Evolutionary conservation across 78 protist genomes (phyloP), one percentile per base, ranked within the genome.

Genomic region (Reticulomyxa filosa): DNA sequence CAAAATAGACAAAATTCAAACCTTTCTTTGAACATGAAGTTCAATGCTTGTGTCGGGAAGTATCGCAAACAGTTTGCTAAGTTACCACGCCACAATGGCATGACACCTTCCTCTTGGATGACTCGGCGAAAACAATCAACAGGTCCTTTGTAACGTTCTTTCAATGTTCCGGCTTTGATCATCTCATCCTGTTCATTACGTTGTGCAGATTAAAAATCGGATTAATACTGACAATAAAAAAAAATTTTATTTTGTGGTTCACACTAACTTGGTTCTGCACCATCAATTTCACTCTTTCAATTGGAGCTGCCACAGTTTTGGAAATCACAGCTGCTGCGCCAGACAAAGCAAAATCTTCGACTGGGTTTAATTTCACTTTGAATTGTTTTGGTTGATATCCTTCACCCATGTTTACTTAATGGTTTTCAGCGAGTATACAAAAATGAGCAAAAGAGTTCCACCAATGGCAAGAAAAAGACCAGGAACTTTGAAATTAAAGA

Each of bases 11-110:
- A 59, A 10, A 7, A 34, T 38, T 38, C 30, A 8, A 7, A 8
- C 38, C 25, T 59, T 57, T 86, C 95, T 87, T 92, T 92, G 92
- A 92, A 92, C 70, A 90, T 87, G 71, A 93, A 86, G 94, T 89
- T 89, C 26, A 93, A 74, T 22, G 96, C 95, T 81, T 89, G 96
- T 39, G 96, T 89, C 50, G 98, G 98, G 93, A 88, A 88, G 81
- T 89, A 93, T 33, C 98, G 90, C 38, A 93, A 56, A 30, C 85
- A 82, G 84, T 93, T 90, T 55, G 92, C 82, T 17, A 73, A 20
- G 90, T 89, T 89, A 29, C 98, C 98, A 56, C 97, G 88, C 73
- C 73, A 68, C 67, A 68, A 68, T 11, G 73, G 57, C 5, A 48
- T 55, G 32, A 84, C 27, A 55, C 98, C 98, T 79, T 93, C 83